Evolutionary conservation across 345 rosid species (phyloP), one percentile per base, ranked within the genome.

Genomic region (Litchi chinensis): DNA sequence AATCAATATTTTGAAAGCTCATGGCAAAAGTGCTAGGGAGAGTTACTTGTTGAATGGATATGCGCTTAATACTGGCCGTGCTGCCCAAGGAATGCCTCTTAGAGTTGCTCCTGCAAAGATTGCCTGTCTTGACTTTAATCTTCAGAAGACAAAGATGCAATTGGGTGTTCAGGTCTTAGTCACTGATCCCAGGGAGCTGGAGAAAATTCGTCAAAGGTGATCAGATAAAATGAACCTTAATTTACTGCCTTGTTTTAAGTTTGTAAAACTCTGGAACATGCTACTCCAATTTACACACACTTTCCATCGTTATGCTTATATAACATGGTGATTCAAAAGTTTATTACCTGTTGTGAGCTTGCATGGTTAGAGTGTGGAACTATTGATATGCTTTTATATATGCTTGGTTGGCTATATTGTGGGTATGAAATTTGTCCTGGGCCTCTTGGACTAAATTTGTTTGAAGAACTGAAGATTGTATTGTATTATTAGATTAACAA

Each of bases 51-150:
- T 96, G 85, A 91, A 93, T 81, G 99, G 99, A 12, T 93, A 94
- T 82, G 99, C 99, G 26, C 87, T 96, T 76, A 91, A 93, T 76
- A 90, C 98, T 73, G 98, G 97, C 4, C 97, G 95, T 78, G 97
- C 98, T 82, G 98, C 99, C 48, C 99, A 93, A 86, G 99, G 99
- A 80, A 94, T 96, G 98, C 98, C 97, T 70, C 75, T 89, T 68
- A 89, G 90, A 85, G 99, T 94, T 76, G 85, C 95, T 66, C 93
- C 98, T 54, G 95, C 99, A 54, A 94, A 82, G 86, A 90, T 96
- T 81, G 98, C 99, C 13, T 92, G 97, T 83, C 98, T 94, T 63
- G 99, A 97, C 86, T 93, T 97, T 72, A 97, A 94, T 83, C 93
- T 97, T 71, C 98, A 97, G 88, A 97, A 90, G 86, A 93, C 97